Percentiles rank a stretch among this genome's conserved stretches.
Evolutionary conservation across 805 yeast genomes (phyloP).

Genomic region (Barnettozyma botsteinii): DNA sequence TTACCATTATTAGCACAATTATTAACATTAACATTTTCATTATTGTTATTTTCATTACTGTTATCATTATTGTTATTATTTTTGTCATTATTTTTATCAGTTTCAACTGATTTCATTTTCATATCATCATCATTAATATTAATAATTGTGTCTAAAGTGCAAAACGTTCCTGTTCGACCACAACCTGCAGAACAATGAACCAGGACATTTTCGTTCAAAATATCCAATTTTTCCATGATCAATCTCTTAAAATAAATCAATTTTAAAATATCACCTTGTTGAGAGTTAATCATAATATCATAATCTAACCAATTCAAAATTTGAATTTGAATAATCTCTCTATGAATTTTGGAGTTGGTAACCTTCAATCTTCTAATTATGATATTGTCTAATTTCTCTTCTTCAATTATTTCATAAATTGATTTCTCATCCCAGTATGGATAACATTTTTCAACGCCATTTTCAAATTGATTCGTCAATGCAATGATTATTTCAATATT

Average conservation of each 20-base stretch:
- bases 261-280: slow-evolving; percentile 51
- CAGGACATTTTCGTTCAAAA: slow-evolving; percentile 34
- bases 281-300: slow-evolving; percentile 44
- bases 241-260: slow-evolving; percentile 43
- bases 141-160: slow-evolving; percentile 59
- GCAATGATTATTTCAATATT: slow-evolving; percentile 63
- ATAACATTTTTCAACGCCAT: slow-evolving; percentile 73
- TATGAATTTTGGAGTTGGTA: slow-evolving; percentile 28
- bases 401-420: slow-evolving; percentile 17
- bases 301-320: slow-evolving; percentile 80
- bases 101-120: neutral
- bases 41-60: neutral
- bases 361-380: slow-evolving; percentile 38
- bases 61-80: too few species aligned
- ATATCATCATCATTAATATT: slow-evolving; percentile 24
- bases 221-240: slow-evolving; percentile 28
- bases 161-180: slow-evolving; percentile 90
- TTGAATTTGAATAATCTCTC: slow-evolving; percentile 67
- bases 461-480: slow-evolving; percentile 70
- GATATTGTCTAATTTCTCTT: slow-evolving; percentile 21
- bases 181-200: slow-evolving; percentile 97
- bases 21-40: neutral
- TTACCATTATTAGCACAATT: slow-evolving; percentile 23
- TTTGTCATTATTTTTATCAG: neutral
- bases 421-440: slow-evolving; percentile 74